Evolutionary conservation across 2,329 filamentous ascomycete genomes (phyloP).

Genomic region (Aureobasidium sp.): DNA sequence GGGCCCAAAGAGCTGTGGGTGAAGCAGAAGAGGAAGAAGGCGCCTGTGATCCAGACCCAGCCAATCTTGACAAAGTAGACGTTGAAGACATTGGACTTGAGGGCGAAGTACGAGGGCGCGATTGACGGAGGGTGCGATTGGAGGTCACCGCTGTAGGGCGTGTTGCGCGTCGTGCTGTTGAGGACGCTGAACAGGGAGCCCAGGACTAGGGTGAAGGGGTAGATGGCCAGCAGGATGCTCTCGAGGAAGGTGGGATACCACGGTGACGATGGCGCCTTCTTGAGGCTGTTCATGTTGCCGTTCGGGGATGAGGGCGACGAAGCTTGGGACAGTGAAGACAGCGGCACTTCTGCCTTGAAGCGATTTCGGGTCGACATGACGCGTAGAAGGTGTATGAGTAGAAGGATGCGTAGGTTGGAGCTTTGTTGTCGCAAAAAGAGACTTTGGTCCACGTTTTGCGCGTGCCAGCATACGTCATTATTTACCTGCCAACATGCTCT

Average conservation of each 20-base stretch:
- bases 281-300: background rate
- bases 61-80: slow-evolving; percentile 87
- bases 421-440: background rate
- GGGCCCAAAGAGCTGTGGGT: slow-evolving; percentile 53
- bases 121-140: slow-evolving; percentile 53
- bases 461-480: background rate
- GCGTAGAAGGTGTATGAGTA: background rate
- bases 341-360: background rate
- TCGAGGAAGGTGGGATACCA: slow-evolving; percentile 64
- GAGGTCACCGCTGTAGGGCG: slow-evolving; percentile 51
- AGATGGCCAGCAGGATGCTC: slow-evolving; percentile 54
- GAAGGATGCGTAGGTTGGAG: background rate
- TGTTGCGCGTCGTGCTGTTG: slow-evolving; percentile 62
- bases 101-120: slow-evolving; percentile 81
- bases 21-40: slow-evolving; percentile 61
- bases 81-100: slow-evolving; percentile 90
- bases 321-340: background rate
- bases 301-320: background rate
- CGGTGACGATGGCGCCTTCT: slow-evolving; percentile 34
- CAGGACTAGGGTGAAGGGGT: slow-evolving; percentile 68
- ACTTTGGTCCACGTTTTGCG: slow-evolving; percentile 5
- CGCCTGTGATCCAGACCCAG: slow-evolving; percentile 80
- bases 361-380: slow-evolving; percentile 2
- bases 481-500: slow-evolving; percentile 7
- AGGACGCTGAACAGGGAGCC: slow-evolving; percentile 73